Evolutionary conservation across 2,329 filamentous ascomycete species (phyloP).

Genomic region (Rutstroemia sp.): DNA sequence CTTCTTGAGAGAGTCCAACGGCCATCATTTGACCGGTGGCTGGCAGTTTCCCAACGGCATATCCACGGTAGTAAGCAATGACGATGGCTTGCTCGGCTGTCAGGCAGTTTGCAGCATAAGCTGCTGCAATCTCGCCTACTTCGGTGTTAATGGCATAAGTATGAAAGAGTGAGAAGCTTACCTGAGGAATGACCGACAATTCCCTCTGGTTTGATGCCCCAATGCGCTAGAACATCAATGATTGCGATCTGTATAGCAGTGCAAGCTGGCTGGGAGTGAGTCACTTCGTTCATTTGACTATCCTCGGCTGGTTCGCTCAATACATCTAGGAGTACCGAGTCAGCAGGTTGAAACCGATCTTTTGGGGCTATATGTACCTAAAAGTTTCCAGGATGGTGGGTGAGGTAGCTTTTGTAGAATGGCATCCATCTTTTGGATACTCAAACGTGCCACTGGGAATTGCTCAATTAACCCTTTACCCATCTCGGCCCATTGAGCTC

Average conservation of each 20-base stretch:
- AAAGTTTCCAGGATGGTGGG: neutral
- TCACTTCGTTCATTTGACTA: conserved; percentile 20
- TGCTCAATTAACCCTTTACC: conserved; percentile 12
- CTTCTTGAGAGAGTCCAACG: conserved; percentile 12
- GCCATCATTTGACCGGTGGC: conserved; percentile 24
- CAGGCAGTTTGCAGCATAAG: conserved; percentile 33
- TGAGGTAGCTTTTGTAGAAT: neutral
- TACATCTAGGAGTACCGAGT: neutral
- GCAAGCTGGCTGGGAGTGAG: conserved; percentile 33
- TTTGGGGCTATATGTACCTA: neutral
- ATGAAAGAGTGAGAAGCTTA: neutral
- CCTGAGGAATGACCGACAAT: conserved; percentile 40
- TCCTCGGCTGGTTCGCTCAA: neutral
- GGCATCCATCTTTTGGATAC: conserved; percentile 8
- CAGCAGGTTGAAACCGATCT: neutral
- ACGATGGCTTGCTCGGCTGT: conserved; percentile 30
- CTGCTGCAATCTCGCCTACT: conserved; percentile 38
- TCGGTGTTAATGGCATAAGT: conserved; percentile 19
- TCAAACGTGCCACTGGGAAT: conserved; percentile 11
- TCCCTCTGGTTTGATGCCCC: conserved; percentile 32
- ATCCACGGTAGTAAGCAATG: conserved; percentile 37
- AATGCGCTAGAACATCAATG: conserved; percentile 35
- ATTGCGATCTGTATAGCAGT: conserved; percentile 41
- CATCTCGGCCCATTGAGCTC: conserved; percentile 26
- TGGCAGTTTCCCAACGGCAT: neutral